Base-by-base conservation (phyloP, 2,329 filamentous ascomycete genomes). In the Aspergillus ruber region DNA sequence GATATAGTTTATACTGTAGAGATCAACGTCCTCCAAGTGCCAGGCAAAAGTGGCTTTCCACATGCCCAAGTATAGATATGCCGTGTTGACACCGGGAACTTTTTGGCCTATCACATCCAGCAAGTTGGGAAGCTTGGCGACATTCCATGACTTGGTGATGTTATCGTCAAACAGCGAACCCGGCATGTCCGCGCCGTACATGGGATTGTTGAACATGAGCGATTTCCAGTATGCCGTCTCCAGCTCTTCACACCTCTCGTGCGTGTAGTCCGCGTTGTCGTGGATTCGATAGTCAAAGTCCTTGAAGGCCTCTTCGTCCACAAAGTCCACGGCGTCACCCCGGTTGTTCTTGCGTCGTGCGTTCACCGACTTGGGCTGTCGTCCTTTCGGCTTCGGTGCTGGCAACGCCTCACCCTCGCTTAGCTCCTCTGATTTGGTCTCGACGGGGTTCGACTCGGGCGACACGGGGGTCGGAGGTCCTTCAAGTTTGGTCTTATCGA, bases 1-100 rank as follows among this genome's bases (percentile, higher is more conserved):
- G 50, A 98, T 90, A 67, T 96, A 98, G 73, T 98, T 98, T 78
- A 98, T 98, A 67, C 90, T 97, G 81, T 98, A 98, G 4, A 98
- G 80, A 72, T 98, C 93, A 38, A 98, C 91, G 65, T 98, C 93
- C 66, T 98, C 93, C 45, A 98, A 74, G 78, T 98, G 93, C 93
- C 93, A 98, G 7, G 93, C 93, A 66, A 98, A 98, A 0, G 93
- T 97, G 10, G 93, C 91, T 69, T 97, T 97, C 93, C 93, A 98
- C 93, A 98, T 98, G 39, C 93, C 93, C 50, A 98, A 78, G 64
- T 98, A 98, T 1, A 98, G 80, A 63, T 98, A 98, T 2, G 93
- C 91, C 1, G 91, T 98, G 63, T 98, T 98, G 63, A 98, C 94
- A 56, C 93, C 93, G 3, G 93, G 94, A 7, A 98, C 89, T 59